These are phyloP conservation scores for Butyriboletus loyo DNA, from an alignment of 768 basidiomycete genomes.

Conservation along the genomic window DNA sequence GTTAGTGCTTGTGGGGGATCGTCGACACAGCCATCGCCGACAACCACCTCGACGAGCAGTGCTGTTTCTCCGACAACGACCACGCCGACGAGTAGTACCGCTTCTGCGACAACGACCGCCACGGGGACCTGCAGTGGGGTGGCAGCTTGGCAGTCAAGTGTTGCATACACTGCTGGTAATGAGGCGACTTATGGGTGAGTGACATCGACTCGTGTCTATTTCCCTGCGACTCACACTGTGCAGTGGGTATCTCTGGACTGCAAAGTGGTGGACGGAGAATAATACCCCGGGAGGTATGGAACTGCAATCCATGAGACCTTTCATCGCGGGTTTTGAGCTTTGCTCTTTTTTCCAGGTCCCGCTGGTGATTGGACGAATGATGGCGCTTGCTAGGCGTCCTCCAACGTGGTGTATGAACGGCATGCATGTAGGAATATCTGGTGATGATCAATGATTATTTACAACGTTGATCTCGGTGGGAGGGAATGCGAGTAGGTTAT, in stretches of 20 bases:
- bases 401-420: not conserved
- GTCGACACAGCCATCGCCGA: not conserved
- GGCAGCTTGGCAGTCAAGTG: constrained; percentile 44
- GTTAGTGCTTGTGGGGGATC: constrained; percentile 25
- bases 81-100: constrained; percentile 10
- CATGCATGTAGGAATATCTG: not conserved
- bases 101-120: constrained; percentile 18
- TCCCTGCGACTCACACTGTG: constrained; percentile 1
- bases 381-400: constrained; percentile 42
- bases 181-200: constrained; percentile 52
- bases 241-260: constrained; percentile 40
- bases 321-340: not conserved
- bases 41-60: constrained; percentile 16
- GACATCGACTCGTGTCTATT: not conserved
- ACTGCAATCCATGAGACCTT: not conserved
- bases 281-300: constrained; percentile 45
- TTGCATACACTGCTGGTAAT: constrained; percentile 50
- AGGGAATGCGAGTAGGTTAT: not conserved
- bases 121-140: constrained; percentile 46
- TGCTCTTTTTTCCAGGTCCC: constrained; percentile 34
- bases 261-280: constrained; percentile 62
- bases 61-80: constrained; percentile 14
- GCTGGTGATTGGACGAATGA: constrained; percentile 56
- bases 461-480: not conserved
- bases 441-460: not conserved